These are phyloP conservation scores for Uronychia binucleata DNA, from an alignment of 73 alveolate genomes.

Conservation along the genomic window DNA sequence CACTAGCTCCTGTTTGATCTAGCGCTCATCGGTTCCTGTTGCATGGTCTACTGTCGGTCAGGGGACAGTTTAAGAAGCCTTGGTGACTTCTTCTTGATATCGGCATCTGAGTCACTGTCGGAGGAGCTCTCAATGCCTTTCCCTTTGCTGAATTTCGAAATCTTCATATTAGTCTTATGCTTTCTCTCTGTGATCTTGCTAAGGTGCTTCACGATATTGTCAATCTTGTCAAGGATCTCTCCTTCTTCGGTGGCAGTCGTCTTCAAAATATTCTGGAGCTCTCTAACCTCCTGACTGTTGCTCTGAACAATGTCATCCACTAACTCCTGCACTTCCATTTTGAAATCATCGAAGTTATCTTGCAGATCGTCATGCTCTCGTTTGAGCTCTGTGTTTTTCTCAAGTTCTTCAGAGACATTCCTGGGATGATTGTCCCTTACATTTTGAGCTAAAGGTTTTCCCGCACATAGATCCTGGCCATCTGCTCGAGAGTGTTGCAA, in stretches of 20 bases:
- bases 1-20: too few relatives aligned
- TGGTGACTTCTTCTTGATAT: not conserved
- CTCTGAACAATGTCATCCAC: not conserved
- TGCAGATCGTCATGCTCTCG: not conserved
- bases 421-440: not conserved
- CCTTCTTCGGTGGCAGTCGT: not conserved
- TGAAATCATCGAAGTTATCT: not conserved
- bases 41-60: not conserved
- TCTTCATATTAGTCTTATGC: not conserved
- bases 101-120: not conserved
- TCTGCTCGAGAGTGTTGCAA: not conserved
- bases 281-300: not conserved
- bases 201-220: not conserved
- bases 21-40: too few relatives aligned
- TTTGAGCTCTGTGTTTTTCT: not conserved
- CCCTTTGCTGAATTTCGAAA: not conserved
- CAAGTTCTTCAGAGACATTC: too few relatives aligned
- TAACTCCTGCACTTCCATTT: not conserved
- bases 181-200: not conserved
- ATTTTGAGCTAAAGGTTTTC: not conserved
- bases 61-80: too few relatives aligned
- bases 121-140: not conserved
- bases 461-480: not conserved
- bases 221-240: not conserved
- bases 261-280: not conserved